phyloP scores from a whole-genome alignment of 805 yeast species.

The Blastobotrys americana region DNA sequence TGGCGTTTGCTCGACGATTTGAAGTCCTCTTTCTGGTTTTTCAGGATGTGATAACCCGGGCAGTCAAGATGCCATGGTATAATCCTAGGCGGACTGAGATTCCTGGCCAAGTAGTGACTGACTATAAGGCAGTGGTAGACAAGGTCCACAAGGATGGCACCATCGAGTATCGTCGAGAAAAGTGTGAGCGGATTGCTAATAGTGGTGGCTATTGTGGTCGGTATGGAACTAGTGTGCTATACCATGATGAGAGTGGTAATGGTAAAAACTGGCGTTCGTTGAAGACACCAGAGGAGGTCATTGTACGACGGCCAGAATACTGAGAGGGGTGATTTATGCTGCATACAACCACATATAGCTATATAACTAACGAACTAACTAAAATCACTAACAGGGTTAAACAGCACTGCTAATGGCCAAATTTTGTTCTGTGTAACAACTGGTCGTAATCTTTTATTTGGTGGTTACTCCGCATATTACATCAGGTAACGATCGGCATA shows the following conservation, averaged over 20 bases:
- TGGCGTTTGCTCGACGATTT: constrained; percentile 11
- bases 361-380: too few relatives aligned
- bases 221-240: background rate
- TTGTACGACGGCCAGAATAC: background rate
- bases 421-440: too few relatives aligned
- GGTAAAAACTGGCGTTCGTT: background rate
- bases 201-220: background rate
- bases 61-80: background rate
- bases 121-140: background rate
- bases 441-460: too few relatives aligned
- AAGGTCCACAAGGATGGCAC: too few relatives aligned
- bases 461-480: too few relatives aligned
- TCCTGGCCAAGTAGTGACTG: background rate
- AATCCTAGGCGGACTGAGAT: background rate
- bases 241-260: background rate
- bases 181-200: background rate
- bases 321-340: too few relatives aligned
- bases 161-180: background rate
- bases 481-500: too few relatives aligned
- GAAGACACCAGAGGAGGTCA: background rate
- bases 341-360: too few relatives aligned
- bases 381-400: too few relatives aligned
- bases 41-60: background rate
- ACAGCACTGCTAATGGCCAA: too few relatives aligned
- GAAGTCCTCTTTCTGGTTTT: constrained; percentile 1